These are phyloP conservation scores for Paxillus ammoniavirescens DNA, from an alignment of 768 basidiomycete genomes.

Conservation along the genomic window DNA sequence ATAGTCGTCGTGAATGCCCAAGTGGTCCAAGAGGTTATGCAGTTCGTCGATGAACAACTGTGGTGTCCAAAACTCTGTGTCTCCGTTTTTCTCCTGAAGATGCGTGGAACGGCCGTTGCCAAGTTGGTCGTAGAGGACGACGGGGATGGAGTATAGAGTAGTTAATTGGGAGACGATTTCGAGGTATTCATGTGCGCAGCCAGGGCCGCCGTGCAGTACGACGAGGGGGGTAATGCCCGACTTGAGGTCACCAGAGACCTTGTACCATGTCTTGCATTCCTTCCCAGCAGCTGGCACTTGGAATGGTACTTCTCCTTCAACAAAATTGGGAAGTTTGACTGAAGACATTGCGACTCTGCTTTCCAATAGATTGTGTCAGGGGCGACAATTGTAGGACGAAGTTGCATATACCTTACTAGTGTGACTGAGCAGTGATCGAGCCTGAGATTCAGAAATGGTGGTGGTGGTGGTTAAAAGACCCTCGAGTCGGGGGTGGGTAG, in stretches of 20 bases:
- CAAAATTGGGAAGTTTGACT: slow-evolving; percentile 26
- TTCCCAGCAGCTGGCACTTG: slow-evolving; percentile 26
- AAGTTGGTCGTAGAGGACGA: slow-evolving; percentile 57
- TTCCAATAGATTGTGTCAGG: neutral
- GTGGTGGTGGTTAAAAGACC: neutral
- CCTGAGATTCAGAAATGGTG: no score
- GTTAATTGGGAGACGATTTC: slow-evolving; percentile 39
- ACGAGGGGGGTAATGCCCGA: slow-evolving; percentile 42
- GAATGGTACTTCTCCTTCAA: slow-evolving; percentile 31
- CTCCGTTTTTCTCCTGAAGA: slow-evolving; percentile 44
- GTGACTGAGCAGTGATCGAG: no score
- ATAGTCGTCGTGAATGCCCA: slow-evolving; percentile 45
- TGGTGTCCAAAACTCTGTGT: slow-evolving; percentile 46
- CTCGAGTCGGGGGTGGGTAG: neutral
- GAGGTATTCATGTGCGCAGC: slow-evolving; percentile 42
- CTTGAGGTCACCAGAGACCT: slow-evolving; percentile 43
- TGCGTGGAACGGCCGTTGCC: slow-evolving; percentile 56
- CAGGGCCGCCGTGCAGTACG: slow-evolving; percentile 55
- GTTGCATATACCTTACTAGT: neutral
- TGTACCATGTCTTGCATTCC: slow-evolving; percentile 50
- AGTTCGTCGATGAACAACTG: slow-evolving; percentile 54
- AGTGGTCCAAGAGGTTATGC: slow-evolving; percentile 41
- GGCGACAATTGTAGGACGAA: neutral
- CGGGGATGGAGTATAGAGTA: slow-evolving; percentile 36
- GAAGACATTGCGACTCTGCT: slow-evolving; percentile 19